Base-by-base conservation (phyloP, 305 asterid species). In the Rubia peregrina region DNA sequence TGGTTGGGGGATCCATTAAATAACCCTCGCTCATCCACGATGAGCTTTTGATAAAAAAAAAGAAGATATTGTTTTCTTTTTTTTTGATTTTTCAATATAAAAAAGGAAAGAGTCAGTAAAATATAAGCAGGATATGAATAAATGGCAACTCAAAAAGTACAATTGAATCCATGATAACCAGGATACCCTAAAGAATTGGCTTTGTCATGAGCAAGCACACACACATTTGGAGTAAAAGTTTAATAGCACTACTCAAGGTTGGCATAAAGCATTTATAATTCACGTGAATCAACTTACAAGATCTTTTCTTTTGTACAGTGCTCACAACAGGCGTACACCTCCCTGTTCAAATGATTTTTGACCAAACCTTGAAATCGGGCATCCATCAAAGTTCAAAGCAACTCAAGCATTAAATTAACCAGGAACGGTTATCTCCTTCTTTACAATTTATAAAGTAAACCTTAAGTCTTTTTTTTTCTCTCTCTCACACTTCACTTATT, bases 301-400 rank as follows among this genome's bases (percentile, higher is more conserved):
- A 21, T 16, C n/a, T 21, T 51, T 6, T 6, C 10, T 17, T 51
- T 51, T 8, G 7, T 53, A 7, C 60, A n/a, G 3, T 53, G 60
- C 60, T 22, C 60, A 53, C 60, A 53, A 53, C 24, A n/a, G 26
- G 60, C 60, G 60, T 53, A 53, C 60, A 53, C 60, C 26, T 53
- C 60, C 22, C 24, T 53, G 60, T 53, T 49, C 24, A n/a, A 53
- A 53, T n/a, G 24, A 1, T 53, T 53, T 53, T n/a, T 53, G 24
- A 5, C 21, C 56, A 14, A 44, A 44, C 49, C 49, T 12, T 7
- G n/a, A 16, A 48, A 10, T 48, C 14, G 14, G 6, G 14, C 53
- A 48, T 14, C 53, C n/a, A 48, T 48, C n/a, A 12, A 48, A 48
- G 0, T 48, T 13, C 53, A 12, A 13, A 48, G 53, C 53, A 48